phyloP scores from a whole-genome alignment of 2,329 filamentous ascomycete species.

The Pseudogymnoascus verrucosus region DNA sequence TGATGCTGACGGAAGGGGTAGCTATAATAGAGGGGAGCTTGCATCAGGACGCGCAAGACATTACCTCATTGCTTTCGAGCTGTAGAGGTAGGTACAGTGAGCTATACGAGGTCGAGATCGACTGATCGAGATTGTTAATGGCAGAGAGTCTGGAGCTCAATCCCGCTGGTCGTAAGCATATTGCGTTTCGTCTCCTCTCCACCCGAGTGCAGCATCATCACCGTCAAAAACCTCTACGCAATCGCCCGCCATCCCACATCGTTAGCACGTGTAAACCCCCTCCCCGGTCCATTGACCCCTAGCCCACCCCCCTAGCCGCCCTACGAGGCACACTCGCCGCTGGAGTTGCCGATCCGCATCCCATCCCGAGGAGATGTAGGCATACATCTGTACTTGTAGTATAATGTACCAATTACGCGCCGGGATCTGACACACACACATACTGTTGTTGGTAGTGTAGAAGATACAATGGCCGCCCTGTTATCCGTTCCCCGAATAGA shows the following conservation, averaged over 20 bases:
- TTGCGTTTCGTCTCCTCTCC: background rate
- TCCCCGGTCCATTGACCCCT: background rate
- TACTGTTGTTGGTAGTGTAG: background rate
- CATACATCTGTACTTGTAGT: background rate
- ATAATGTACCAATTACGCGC: background rate
- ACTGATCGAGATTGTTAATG: background rate
- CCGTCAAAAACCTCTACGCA: background rate
- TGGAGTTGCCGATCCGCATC: background rate
- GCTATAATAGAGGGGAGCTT: background rate
- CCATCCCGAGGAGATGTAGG: background rate
- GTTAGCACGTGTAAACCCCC: slow-evolving; percentile 1
- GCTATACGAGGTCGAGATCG: background rate
- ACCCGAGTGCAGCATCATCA: background rate
- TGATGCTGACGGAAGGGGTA: background rate
- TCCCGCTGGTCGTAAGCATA: background rate
- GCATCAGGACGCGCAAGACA: background rate
- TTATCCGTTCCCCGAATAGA: background rate
- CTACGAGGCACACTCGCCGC: background rate
- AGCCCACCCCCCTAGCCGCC: background rate
- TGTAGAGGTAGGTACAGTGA: background rate
- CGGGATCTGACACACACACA: background rate
- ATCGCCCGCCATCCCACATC: background rate
- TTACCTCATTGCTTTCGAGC: slow-evolving; percentile 1
- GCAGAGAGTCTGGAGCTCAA: background rate
- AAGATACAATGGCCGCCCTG: background rate